These are phyloP conservation scores for Suhomyces panamericanus DNA, from an alignment of 1,139 yeast genomes.

Conservation along the genomic window DNA sequence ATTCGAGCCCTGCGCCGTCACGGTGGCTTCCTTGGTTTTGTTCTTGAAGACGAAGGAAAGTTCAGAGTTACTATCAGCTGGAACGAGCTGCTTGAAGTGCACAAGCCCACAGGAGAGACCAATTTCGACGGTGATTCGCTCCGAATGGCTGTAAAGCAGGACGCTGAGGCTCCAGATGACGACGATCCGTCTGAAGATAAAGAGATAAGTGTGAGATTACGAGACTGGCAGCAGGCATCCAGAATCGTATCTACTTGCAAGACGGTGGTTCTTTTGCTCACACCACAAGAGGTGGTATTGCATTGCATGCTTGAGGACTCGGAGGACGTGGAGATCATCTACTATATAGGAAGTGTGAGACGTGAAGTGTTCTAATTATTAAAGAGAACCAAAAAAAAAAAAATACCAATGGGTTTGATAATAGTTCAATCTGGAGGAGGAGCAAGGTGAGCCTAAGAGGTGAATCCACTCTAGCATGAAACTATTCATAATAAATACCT, in stretches of 20 bases:
- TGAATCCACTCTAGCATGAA: too few relatives aligned
- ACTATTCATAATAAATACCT: too few relatives aligned
- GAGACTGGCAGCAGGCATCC: slow-evolving; percentile 61
- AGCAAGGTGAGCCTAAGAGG: too few relatives aligned
- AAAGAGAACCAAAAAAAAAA: too few relatives aligned
- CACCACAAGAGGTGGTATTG: slow-evolving; percentile 52
- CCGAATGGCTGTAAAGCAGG: slow-evolving; percentile 19
- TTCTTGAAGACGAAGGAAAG: slow-evolving; percentile 54
- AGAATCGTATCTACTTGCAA: slow-evolving; percentile 54
- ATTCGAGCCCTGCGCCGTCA: slow-evolving; percentile 35
- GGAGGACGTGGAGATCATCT: slow-evolving; percentile 56
- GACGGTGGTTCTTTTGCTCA: slow-evolving; percentile 51
- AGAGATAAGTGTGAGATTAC: slow-evolving; percentile 45
- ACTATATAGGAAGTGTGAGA: slow-evolving; percentile 46
- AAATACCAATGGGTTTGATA: too few relatives aligned
- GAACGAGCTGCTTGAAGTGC: slow-evolving; percentile 49
- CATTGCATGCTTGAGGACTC: slow-evolving; percentile 59
- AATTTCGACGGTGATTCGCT: slow-evolving; percentile 24
- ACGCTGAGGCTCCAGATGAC: slow-evolving; percentile 17
- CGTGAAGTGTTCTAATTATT: slow-evolving; percentile 4
- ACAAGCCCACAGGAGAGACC: slow-evolving; percentile 24
- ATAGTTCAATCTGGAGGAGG: too few relatives aligned
- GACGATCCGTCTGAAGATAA: slow-evolving; percentile 29
- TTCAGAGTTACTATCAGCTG: slow-evolving; percentile 56
- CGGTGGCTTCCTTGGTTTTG: slow-evolving; percentile 48